Percentiles rank a stretch among this genome's conserved stretches.
Evolutionary conservation across 495 filamentous ascomycete species (phyloP).

Genomic region (Thermothielavioides terrestris): DNA sequence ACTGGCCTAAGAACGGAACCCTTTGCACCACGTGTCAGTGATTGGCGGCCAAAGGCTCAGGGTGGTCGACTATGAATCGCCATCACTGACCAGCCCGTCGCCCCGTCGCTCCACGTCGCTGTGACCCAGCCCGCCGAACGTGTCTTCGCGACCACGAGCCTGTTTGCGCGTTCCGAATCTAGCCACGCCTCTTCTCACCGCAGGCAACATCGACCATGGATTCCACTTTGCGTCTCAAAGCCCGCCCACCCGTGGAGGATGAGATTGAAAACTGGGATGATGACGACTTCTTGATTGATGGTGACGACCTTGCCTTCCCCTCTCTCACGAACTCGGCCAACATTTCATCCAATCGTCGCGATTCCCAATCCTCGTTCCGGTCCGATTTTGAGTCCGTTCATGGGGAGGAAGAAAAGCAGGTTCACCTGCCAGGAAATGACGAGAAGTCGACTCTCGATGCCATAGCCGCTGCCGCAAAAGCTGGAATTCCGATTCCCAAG

Average conservation of each 20-base stretch:
- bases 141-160: conserved; percentile 7
- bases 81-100: conserved; percentile 23
- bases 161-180: neutral
- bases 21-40: neutral
- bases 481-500: conserved; percentile 83
- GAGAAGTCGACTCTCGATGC: conserved; percentile 72
- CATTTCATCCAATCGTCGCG: conserved; percentile 48
- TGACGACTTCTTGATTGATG: conserved; percentile 68
- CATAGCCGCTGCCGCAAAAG: conserved; percentile 74
- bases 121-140: neutral
- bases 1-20: too few species aligned
- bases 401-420: conserved; percentile 78
- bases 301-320: conserved; percentile 60
- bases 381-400: conserved; percentile 70
- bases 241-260: conserved; percentile 46
- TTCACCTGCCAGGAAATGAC: conserved; percentile 69
- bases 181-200: neutral
- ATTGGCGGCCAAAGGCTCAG: conserved; percentile 16
- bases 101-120: conserved; percentile 19
- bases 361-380: conserved; percentile 70
- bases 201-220: conserved; percentile 40
- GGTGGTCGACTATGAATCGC: conserved; percentile 30
- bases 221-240: conserved; percentile 44
- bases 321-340: conserved; percentile 53
- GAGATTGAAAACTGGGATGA: conserved; percentile 83